Percentiles rank a stretch among this genome's conserved stretches.
These are phyloP conservation scores for Pyrus pyrifolia DNA, from an alignment of 306 rosid genomes.

Conservation along the genomic window DNA sequence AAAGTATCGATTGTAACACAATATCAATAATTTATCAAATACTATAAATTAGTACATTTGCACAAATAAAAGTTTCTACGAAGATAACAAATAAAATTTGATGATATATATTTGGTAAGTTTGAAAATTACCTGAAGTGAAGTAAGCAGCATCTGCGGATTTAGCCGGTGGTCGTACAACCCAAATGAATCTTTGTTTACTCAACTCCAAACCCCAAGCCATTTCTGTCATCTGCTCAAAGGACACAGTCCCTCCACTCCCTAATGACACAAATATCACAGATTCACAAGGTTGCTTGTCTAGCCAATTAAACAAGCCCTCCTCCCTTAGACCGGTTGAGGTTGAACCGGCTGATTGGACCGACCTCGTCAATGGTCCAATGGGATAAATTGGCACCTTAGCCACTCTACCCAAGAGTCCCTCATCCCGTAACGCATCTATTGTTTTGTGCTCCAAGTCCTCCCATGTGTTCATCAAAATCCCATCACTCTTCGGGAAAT, in stretches of 20 bases:
- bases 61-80: not conserved
- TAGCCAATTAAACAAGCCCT: constrained; percentile 32
- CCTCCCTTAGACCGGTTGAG: not conserved
- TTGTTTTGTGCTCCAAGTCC: constrained; percentile 23
- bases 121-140: constrained; percentile 1
- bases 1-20: too few species aligned
- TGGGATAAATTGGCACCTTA: constrained; percentile 24
- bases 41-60: too few species aligned
- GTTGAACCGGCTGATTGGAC: not conserved
- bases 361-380: constrained; percentile 47
- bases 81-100: not conserved
- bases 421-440: constrained; percentile 15
- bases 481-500: constrained; percentile 28
- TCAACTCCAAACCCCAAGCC: constrained; percentile 65
- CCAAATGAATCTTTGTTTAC: constrained; percentile 54
- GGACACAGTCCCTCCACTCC: constrained; percentile 56
- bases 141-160: constrained; percentile 8
- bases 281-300: constrained; percentile 44
- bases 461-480: constrained; percentile 57
- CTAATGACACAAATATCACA: constrained; percentile 49
- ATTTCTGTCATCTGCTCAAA: constrained; percentile 44
- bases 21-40: too few species aligned
- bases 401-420: constrained; percentile 13
- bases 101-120: not conserved
- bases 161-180: constrained; percentile 44